phyloP scores from a whole-genome alignment of 2,329 filamentous ascomycete genomes.

The Fusarium lyarnte region DNA sequence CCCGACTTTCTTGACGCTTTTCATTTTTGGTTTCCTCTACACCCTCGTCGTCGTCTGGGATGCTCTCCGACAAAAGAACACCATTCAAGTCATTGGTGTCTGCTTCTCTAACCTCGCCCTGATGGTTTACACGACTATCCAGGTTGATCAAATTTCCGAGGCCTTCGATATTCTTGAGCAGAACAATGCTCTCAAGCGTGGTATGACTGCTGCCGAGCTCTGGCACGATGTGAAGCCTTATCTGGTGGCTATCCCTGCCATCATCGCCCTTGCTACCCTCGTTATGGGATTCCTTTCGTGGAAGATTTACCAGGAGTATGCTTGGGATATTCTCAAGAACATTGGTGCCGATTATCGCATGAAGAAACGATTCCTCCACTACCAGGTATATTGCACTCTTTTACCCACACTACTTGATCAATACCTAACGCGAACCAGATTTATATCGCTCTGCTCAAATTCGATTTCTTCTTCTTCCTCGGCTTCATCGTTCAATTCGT shows the following conservation, averaged over 20 bases:
- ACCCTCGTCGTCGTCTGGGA: constrained; percentile 91
- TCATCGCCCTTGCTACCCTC: constrained; percentile 80
- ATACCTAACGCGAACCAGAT: constrained; percentile 65
- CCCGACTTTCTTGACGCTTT: constrained; percentile 93
- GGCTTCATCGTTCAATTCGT: constrained; percentile 98
- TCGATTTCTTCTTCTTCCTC: constrained; percentile 99
- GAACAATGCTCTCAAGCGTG: constrained; percentile 55
- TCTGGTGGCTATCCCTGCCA: constrained; percentile 83
- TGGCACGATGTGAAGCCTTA: constrained; percentile 78
- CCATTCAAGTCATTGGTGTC: constrained; percentile 96
- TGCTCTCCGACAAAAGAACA: constrained; percentile 93
- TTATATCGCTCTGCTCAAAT: constrained; percentile 97
- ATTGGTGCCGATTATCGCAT: constrained; percentile 97
- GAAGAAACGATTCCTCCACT: constrained; percentile 95
- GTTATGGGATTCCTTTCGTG: constrained; percentile 82
- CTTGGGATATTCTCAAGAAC: constrained; percentile 99
- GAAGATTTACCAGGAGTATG: constrained; percentile 98
- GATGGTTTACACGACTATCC: constrained; percentile 90
- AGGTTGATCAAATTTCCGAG: constrained; percentile 87
- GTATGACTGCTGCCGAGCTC: constrained; percentile 55
- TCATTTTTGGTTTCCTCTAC: constrained; percentile 97
- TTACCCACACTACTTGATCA: not conserved
- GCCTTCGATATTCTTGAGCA: constrained; percentile 68
- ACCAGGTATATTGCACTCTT: constrained; percentile 73
- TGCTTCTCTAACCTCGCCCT: constrained; percentile 93